Conservation (phyloP, 768 basidiomycete genomes). For the Mycena galericulata region DNA sequence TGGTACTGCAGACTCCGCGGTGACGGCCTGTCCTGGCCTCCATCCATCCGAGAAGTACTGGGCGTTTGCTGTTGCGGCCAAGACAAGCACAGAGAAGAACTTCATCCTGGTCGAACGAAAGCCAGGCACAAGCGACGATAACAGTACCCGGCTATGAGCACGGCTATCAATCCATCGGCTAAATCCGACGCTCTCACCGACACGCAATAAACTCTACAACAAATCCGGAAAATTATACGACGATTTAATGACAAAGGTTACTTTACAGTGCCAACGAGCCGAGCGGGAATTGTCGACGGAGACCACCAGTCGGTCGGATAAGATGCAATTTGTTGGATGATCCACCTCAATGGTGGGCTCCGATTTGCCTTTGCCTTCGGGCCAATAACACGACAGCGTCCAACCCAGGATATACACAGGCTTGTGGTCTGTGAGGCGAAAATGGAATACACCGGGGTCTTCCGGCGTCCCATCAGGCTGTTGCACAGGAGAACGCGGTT, state of each 20-base stretch:
- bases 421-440: constrained; percentile 20
- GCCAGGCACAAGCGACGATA: constrained; percentile 9
- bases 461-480: background rate
- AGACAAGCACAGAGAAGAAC: constrained; percentile 50
- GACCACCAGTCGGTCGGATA: constrained; percentile 31
- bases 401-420: constrained; percentile 36
- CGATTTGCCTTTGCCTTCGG: constrained; percentile 22
- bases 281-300: constrained; percentile 31
- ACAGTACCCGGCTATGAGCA: too few relatives aligned
- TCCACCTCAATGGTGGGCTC: constrained; percentile 33
- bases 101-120: constrained; percentile 61
- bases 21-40: constrained; percentile 75
- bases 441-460: constrained; percentile 20
- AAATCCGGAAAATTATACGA: constrained; percentile 35
- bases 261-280: constrained; percentile 31
- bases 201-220: background rate
- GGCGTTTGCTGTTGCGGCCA: constrained; percentile 57
- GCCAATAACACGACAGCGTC: constrained; percentile 36
- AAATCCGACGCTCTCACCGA: too few relatives aligned
- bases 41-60: constrained; percentile 89
- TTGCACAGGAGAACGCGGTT: background rate
- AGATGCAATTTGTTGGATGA: constrained; percentile 28
- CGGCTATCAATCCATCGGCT: background rate
- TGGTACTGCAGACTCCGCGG: constrained; percentile 35
- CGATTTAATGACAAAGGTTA: constrained; percentile 31